Percentiles rank a stretch among this genome's conserved stretches.
Evolutionary conservation across 257 asterid species (phyloP).

Genomic region (Rauvolfia tetraphylla): DNA sequence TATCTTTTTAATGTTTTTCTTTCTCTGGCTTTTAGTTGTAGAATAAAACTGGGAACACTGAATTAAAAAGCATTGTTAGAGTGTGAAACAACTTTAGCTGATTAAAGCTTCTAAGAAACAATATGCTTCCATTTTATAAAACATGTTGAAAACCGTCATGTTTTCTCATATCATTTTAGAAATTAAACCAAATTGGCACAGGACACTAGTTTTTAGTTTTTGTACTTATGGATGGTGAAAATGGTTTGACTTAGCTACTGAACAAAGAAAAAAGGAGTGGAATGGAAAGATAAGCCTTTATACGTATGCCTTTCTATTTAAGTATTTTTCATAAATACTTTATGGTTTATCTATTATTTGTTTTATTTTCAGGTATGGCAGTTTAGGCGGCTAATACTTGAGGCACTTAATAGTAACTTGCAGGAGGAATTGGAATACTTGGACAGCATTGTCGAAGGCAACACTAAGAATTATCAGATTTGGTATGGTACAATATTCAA

Average conservation of each 20-base stretch:
- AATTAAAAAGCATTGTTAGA: neutral
- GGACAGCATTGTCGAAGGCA: conserved; percentile 51
- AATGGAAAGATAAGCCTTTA: neutral
- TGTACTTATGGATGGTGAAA: neutral
- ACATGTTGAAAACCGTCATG: neutral
- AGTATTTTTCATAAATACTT: neutral
- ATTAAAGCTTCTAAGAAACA: neutral
- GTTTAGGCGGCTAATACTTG: conserved; percentile 86
- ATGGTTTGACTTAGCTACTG: neutral
- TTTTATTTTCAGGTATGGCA: conserved; percentile 73
- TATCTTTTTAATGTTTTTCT: neutral
- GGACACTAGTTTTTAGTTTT: neutral
- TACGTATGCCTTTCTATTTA: neutral
- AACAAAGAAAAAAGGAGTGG: neutral
- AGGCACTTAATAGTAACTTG: conserved; percentile 58
- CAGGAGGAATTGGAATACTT: conserved; percentile 64
- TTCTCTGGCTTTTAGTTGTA: neutral
- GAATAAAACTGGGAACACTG: neutral
- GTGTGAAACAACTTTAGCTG: neutral
- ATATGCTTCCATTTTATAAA: neutral
- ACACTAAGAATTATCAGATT: conserved; percentile 84
- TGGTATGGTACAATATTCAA: conserved; percentile 41
- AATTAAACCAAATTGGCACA: neutral
- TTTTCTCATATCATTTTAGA: neutral
- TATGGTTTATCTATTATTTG: conserved; percentile 3